phyloP scores from a whole-genome alignment of 306 rosid genomes.

The Casuarina equisetifolia region DNA sequence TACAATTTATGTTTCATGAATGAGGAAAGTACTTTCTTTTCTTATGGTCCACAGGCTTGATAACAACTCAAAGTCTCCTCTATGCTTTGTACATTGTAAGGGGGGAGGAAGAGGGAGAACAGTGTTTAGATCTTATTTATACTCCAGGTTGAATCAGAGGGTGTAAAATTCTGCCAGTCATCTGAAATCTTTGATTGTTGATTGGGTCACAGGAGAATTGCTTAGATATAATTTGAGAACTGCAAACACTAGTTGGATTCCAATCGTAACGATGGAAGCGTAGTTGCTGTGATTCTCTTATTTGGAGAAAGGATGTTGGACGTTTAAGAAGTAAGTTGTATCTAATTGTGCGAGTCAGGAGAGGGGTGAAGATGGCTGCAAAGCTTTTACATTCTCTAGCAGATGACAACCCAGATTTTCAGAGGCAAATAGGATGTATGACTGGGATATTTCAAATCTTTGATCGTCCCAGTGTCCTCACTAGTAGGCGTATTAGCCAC shows the following conservation, averaged over 20 bases:
- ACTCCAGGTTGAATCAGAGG: slow-evolving; percentile 28
- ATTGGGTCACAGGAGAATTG: slow-evolving; percentile 17
- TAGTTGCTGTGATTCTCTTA: slow-evolving; percentile 33
- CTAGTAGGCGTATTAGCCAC: slow-evolving; percentile 56
- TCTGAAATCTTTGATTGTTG: slow-evolving; percentile 26
- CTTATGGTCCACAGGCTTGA: slow-evolving; percentile 23
- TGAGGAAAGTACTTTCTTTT: slow-evolving; percentile 31
- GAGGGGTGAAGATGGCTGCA: slow-evolving; percentile 71
- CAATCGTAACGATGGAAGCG: slow-evolving; percentile 18
- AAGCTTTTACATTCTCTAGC: slow-evolving; percentile 86
- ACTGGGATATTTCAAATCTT: slow-evolving; percentile 83
- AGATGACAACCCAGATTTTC: slow-evolving; percentile 89
- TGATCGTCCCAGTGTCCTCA: slow-evolving; percentile 62
- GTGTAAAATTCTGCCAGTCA: slow-evolving; percentile 21
- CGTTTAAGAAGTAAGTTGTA: slow-evolving; percentile 29
- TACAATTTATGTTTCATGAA: slow-evolving; percentile 22
- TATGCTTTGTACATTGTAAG: slow-evolving; percentile 19
- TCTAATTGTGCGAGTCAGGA: slow-evolving; percentile 25
- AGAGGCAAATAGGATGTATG: slow-evolving; percentile 96
- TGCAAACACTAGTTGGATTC: slow-evolving; percentile 24
- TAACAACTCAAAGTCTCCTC: slow-evolving; percentile 8
- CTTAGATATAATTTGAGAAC: slow-evolving; percentile 9
- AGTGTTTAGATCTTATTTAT: slow-evolving; percentile 10
- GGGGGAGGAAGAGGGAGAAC: slow-evolving; percentile 24
- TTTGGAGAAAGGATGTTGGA: slow-evolving; percentile 27